Percentiles rank a stretch among this genome's conserved stretches.
Conservation (phyloP, 108 stramenopile species). For the Discostella stelligeroides region DNA sequence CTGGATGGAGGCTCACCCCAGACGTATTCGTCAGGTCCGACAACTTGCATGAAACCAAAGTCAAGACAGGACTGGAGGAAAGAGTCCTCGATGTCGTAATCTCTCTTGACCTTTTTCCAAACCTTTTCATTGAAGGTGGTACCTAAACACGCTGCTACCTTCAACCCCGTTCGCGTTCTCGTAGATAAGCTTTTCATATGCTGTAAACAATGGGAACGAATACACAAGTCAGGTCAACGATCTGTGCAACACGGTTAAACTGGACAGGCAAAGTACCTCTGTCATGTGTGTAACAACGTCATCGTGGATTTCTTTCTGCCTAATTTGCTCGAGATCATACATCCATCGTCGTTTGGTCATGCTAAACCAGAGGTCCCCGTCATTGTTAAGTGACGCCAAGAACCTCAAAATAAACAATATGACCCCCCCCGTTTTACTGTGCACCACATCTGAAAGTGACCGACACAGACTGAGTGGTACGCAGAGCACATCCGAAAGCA, state of each 20-base stretch:
- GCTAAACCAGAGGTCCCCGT: conserved; percentile 55
- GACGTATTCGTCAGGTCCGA: conserved; percentile 29
- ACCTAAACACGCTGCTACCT: conserved; percentile 59
- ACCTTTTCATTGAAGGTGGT: conserved; percentile 45
- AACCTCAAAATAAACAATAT: conserved; percentile 31
- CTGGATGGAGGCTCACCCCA: conserved; percentile 27
- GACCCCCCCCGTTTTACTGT: conserved; percentile 34
- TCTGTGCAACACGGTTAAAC: too few species aligned
- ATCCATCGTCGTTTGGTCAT: conserved; percentile 54
- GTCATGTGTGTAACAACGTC: conserved; percentile 53
- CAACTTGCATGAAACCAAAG: conserved; percentile 20
- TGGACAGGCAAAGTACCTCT: background rate
- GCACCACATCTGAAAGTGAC: conserved; percentile 26
- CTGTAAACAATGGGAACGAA: too few species aligned
- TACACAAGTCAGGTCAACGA: too few species aligned
- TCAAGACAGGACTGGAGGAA: conserved; percentile 32
- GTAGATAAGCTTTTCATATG: conserved; percentile 39
- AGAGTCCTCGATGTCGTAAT: conserved; percentile 29
- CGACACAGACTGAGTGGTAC: conserved; percentile 28
- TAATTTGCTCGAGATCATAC: conserved; percentile 55
- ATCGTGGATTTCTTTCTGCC: conserved; percentile 22
- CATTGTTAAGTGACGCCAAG: conserved; percentile 57
- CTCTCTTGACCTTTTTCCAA: conserved; percentile 15
- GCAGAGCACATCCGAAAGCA: conserved; percentile 31
- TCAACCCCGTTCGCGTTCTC: conserved; percentile 48